Evolutionary conservation across 108 stramenopile species (phyloP).

Genomic region (Aurantiochytrium sp.): DNA sequence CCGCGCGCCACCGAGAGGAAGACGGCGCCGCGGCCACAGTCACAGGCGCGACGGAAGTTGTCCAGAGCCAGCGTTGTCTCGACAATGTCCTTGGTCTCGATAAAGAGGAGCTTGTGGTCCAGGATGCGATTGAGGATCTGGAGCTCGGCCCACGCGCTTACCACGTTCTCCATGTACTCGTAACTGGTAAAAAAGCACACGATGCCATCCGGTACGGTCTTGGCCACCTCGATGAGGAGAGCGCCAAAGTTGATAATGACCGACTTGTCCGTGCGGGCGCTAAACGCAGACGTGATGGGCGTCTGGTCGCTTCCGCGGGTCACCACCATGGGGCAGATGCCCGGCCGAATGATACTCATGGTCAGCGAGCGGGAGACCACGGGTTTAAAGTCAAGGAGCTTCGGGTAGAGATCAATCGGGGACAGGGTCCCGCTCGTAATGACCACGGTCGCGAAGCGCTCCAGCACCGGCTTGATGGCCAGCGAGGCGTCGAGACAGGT

Average conservation of each 20-base stretch:
- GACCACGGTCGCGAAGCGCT: constrained; percentile 88
- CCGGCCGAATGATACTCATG: constrained; percentile 97
- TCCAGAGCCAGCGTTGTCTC: constrained; percentile 95
- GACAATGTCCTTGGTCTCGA: constrained; percentile 98
- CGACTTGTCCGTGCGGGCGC: constrained; percentile 79
- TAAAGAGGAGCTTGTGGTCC: constrained; percentile 91
- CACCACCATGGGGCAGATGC: constrained; percentile 91
- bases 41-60: constrained; percentile 93
- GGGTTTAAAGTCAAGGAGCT: constrained; percentile 91
- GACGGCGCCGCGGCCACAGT: constrained; percentile 94
- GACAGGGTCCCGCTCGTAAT: constrained; percentile 96
- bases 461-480: constrained; percentile 93
- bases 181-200: constrained; percentile 97
- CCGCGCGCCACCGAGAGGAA: constrained; percentile 97
- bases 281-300: constrained; percentile 77
- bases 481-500: constrained; percentile 86
- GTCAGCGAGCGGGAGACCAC: constrained; percentile 84
- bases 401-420: constrained; percentile 97
- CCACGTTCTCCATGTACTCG: constrained; percentile 91
- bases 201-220: constrained; percentile 87
- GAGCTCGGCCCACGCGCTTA: constrained; percentile 83
- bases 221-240: constrained; percentile 82
- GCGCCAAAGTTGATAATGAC: constrained; percentile 86
- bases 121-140: constrained; percentile 35
- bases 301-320: constrained; percentile 81